Base-by-base conservation (phyloP, 495 filamentous ascomycete genomes). In the Hypoxylon subgilvum region DNA sequence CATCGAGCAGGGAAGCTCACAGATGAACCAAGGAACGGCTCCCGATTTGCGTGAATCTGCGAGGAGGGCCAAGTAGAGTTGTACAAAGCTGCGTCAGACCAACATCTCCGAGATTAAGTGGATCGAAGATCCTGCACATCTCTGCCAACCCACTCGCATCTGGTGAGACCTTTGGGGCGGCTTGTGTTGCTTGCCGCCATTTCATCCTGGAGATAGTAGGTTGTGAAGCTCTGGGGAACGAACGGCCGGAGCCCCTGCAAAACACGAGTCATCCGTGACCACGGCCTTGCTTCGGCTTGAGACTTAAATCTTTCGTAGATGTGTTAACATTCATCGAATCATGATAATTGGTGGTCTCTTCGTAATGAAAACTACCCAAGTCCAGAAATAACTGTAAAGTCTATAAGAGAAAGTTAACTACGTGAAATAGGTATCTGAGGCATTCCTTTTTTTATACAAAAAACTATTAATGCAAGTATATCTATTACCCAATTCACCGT, bases 1-100 rank as follows among this genome's bases (percentile, higher is more conserved):
- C 75, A 82, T 97, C 47, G 94, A 97, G 73, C 79, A 82, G 53
- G 81, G 76, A 56, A 77, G 75, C 36, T 75, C 65, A 22, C 45
- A 68, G 39, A 79, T 79, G 78, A 68, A 70, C 22, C 58, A 72
- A 44, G 76, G 73, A 25, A 86, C 82, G 7, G 80, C 80, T 14
- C 81, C 83, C 1, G 75, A 68, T 4, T 64, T 86, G 46, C 75
- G 75, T 41, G 82, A 83, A 39, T 68, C 81, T 50, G 79, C 76
- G 12, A 82, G 79, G 68, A 84, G 82, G 58, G 79, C 76, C 21
- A 74, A 84, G 65, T 84, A 68, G 72, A 36, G 51, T 52, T 28
- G 32, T 23, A 51, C 57, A 13, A 49, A 25, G 10, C 42, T 57
- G 59, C 38, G 60, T 40, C 59, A 49, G 57, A 48, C 52, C 70